Base-by-base conservation (phyloP, 495 filamentous ascomycete genomes). In the Apodospora peruviana region DNA sequence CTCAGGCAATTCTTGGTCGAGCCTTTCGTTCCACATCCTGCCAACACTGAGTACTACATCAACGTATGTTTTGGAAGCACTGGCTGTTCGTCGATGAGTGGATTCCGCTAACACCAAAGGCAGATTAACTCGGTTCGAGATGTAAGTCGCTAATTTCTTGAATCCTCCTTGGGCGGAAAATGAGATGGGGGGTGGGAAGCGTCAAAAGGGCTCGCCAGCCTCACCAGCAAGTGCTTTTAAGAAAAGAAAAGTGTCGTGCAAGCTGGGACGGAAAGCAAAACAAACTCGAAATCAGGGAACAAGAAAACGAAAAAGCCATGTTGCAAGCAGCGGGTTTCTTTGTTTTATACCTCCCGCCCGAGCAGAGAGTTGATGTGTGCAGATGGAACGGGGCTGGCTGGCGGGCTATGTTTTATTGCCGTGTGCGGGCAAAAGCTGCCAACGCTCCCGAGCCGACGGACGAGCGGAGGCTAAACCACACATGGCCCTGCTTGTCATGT, bases 31-130 rank as follows among this genome's bases (percentile, higher is more conserved):
- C 93, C 94, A 50, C 93, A 99, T 73, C 86, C 90, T 47, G 72
- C 83, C 45, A 83, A 86, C 64, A 96, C 91, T 44, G 93, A 98
- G 67, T 96, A 96, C 76, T 99, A 99, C 73, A 95, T 99, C 74
- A 95, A 95, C 84, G 60, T 65, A 48, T 50, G 60, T 61, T 2
- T 4, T 38, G 16, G 25, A 18, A 18, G 20, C 90, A 91, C 69
- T 83, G 93, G 75, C 91, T 86, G 52, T 85, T 90, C 58, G 82
- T 87, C 79, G 86, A 90, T 81, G 88, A 90, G 78, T 75, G 87
- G 74, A 43, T 29, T 37, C 35, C 47, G 52, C 62, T 65, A 53
- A 65, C 57, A 23, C 40, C 25, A 21, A 42, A 40, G 18, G 21
- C 50, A 65, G 62, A 67, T 67, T 56, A 65, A 65, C 41, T 67